Conservation (phyloP, 208 protist species). For the Leishmania turanica region DNA sequence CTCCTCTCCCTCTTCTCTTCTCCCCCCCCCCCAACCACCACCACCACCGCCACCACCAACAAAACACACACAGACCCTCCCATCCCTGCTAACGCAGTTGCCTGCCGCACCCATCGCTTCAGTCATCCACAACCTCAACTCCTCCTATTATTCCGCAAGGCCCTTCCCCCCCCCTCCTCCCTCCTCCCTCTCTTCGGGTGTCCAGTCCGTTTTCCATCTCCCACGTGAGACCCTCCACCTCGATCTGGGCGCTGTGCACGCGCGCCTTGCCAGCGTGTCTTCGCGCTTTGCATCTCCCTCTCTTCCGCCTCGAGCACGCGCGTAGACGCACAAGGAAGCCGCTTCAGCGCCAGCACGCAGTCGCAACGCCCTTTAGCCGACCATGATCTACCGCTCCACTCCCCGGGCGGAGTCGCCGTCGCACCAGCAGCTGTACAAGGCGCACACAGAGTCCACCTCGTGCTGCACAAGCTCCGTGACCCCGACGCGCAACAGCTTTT, state of each 20-base stretch:
- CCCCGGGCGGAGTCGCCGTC: slow-evolving; percentile 20
- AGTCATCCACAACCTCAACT: no score
- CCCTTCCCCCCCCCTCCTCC: not conserved
- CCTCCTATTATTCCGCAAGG: not conserved
- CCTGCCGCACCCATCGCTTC: not conserved
- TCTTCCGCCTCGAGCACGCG: not conserved
- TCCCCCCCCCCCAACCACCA: not conserved
- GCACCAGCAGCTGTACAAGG: slow-evolving; percentile 32
- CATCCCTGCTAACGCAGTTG: not conserved
- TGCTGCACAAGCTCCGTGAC: slow-evolving; percentile 22
- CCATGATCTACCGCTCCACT: slow-evolving; percentile 15
- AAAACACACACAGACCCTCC: no score
- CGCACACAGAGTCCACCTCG: slow-evolving; percentile 8
- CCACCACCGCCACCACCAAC: no score
- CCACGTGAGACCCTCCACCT: not conserved
- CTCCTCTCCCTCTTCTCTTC: not conserved
- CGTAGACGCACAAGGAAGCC: not conserved
- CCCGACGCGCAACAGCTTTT: slow-evolving; percentile 12
- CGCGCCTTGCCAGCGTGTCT: not conserved
- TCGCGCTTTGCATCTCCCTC: not conserved
- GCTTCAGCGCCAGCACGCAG: not conserved
- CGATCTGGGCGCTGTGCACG: not conserved
- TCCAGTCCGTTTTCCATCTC: not conserved
- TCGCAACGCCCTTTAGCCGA: not conserved
- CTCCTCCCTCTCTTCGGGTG: not conserved